A percentile compares a stretch with the other conserved stretches of the same genome.
Evolutionary conservation across 2,329 filamentous ascomycete species (phyloP).

Genomic region (Didymella sp.): DNA sequence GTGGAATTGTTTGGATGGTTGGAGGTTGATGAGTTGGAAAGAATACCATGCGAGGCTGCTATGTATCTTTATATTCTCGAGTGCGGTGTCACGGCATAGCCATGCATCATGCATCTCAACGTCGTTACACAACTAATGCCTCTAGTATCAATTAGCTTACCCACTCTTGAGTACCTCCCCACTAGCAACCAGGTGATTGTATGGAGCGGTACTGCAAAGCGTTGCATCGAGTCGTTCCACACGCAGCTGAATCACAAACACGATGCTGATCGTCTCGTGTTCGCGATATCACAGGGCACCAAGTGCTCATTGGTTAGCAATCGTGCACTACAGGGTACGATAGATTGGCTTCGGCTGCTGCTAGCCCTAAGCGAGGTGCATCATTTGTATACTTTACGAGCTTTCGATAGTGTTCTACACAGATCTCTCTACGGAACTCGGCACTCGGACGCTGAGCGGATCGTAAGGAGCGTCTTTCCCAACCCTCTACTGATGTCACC

Average conservation of each 20-base stretch:
- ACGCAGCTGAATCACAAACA: conserved; percentile 17
- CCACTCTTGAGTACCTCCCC: conserved; percentile 2
- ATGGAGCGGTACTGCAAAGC: conserved; percentile 7
- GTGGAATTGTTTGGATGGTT: not conserved
- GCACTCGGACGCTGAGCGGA: not conserved
- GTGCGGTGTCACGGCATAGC: not conserved
- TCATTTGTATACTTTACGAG: conserved; percentile 15
- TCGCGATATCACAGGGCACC: conserved; percentile 7
- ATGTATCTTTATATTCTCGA: conserved; percentile 12
- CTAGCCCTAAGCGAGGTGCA: conserved; percentile 18
- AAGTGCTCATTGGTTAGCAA: conserved; percentile 3
- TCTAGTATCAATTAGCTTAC: not conserved
- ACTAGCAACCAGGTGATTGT: conserved; percentile 1
- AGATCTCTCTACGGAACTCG: not conserved
- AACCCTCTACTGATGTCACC: conserved; percentile 2
- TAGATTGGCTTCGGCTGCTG: conserved; percentile 3
- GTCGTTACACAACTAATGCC: not conserved
- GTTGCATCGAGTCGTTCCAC: conserved; percentile 21
- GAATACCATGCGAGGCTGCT: conserved; percentile 1
- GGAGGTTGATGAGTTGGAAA: conserved; percentile 1
- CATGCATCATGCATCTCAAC: conserved; percentile 3
- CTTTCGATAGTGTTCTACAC: conserved; percentile 14
- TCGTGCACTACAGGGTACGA: not conserved
- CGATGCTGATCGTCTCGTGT: conserved; percentile 24
- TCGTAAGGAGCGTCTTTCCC: not conserved